Evolutionary conservation across 1,139 yeast species (phyloP).

Genomic region (Wickerhamiella pararugosa): DNA sequence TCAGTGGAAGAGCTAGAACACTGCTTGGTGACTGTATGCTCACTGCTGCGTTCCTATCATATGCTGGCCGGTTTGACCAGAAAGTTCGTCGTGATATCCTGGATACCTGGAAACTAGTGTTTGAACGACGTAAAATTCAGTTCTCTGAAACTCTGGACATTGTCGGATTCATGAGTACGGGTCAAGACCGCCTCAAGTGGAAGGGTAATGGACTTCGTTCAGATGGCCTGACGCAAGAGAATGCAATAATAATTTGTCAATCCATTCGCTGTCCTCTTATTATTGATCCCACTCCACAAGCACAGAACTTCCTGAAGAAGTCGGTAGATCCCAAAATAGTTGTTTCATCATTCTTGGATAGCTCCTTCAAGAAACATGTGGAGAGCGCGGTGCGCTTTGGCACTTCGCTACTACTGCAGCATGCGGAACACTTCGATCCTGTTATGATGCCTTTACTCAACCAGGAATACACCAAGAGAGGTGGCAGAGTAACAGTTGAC

Average conservation of each 20-base stretch:
- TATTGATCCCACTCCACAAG: slow-evolving; percentile 54
- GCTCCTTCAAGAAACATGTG: slow-evolving; percentile 50
- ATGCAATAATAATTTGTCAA: slow-evolving; percentile 38
- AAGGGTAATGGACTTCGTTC: slow-evolving; percentile 36
- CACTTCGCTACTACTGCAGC: slow-evolving; percentile 52
- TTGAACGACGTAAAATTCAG: slow-evolving; percentile 26
- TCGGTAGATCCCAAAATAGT: slow-evolving; percentile 28
- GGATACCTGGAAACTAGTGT: slow-evolving; percentile 27
- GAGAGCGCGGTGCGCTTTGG: slow-evolving; percentile 83
- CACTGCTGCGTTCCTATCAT: slow-evolving; percentile 45
- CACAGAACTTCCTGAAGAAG: slow-evolving; percentile 24
- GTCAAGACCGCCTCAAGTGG: slow-evolving; percentile 37
- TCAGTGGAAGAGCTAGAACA: slow-evolving; percentile 32
- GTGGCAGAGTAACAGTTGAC: slow-evolving; percentile 51
- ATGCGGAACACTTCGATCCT: slow-evolving; percentile 73
- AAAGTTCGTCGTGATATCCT: slow-evolving; percentile 30
- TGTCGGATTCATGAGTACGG: slow-evolving; percentile 29
- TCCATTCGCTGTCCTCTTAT: slow-evolving; percentile 37
- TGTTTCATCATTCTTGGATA: slow-evolving; percentile 57
- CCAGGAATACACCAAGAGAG: slow-evolving; percentile 45
- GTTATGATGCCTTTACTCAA: slow-evolving; percentile 47
- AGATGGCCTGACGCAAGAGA: slow-evolving; percentile 50
- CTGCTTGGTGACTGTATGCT: slow-evolving; percentile 54
- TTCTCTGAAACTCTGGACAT: slow-evolving; percentile 28
- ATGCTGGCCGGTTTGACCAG: slow-evolving; percentile 49